phyloP scores from a whole-genome alignment of 768 basidiomycete genomes.

The Boletellus ananiceps region DNA sequence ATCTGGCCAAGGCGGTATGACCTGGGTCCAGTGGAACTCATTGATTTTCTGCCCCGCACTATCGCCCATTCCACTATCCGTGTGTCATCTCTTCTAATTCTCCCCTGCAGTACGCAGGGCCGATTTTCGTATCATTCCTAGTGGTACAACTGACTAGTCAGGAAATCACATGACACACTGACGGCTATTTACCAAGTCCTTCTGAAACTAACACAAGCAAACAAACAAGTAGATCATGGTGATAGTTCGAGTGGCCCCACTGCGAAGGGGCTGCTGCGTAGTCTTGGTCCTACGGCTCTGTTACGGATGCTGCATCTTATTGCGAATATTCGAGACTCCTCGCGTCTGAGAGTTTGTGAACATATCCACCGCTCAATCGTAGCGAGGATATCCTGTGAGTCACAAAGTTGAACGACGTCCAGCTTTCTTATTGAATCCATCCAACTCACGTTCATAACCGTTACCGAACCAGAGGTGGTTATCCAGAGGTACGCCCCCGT shows the following conservation, averaged over 20 bases:
- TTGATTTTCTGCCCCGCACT: conserved; percentile 5
- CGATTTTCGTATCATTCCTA: not conserved
- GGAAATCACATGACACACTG: not conserved
- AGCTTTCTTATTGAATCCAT: not conserved
- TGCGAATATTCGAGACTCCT: not conserved
- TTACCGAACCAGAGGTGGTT: conserved; percentile 10
- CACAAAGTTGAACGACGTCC: not conserved
- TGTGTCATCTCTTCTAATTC: not conserved
- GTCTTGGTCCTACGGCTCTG: conserved; percentile 25
- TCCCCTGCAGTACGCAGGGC: too few relatives aligned
- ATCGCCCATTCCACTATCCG: too few relatives aligned
- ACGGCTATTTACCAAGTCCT: conserved; percentile 14
- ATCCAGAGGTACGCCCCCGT: conserved; percentile 23
- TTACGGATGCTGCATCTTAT: conserved; percentile 7
- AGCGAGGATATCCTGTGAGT: conserved; percentile 24
- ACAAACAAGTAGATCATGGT: conserved; percentile 4
- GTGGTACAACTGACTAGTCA: too few relatives aligned
- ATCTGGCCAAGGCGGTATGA: conserved; percentile 8
- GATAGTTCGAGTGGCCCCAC: conserved; percentile 35
- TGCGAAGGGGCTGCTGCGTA: conserved; percentile 19
- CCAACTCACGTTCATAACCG: conserved; percentile 18
- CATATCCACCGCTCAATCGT: conserved; percentile 26
- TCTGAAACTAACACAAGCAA: conserved; percentile 15
- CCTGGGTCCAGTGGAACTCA: conserved; percentile 32
- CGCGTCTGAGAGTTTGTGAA: conserved; percentile 20